Conservation (phyloP, 139 green algal species). For the Nannochloris sp. region DNA sequence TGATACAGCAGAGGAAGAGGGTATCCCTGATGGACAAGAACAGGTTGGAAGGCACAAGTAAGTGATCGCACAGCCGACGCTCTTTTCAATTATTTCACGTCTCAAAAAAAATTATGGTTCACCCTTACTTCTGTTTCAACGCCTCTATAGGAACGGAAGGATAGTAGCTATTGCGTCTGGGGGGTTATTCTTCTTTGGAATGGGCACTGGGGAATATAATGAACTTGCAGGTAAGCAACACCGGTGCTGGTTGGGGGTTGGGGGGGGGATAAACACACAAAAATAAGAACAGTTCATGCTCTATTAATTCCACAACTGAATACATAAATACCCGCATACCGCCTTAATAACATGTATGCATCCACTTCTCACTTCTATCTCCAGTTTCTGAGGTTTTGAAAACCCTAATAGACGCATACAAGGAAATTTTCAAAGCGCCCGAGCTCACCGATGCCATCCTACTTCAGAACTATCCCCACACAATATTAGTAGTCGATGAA, state of each 20-base stretch:
- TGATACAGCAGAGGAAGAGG: slow-evolving; percentile 22
- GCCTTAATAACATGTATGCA: no score
- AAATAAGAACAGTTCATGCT: no score
- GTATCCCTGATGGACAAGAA: slow-evolving; percentile 36
- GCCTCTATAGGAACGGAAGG: slow-evolving; percentile 26
- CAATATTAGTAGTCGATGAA: slow-evolving; percentile 19
- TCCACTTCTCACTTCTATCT: not conserved
- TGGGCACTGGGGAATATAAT: slow-evolving; percentile 67
- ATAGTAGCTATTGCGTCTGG: slow-evolving; percentile 42
- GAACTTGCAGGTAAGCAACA: slow-evolving; percentile 53
- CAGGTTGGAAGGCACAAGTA: slow-evolving; percentile 53
- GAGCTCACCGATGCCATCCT: slow-evolving; percentile 16
- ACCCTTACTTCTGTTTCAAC: slow-evolving; percentile 8
- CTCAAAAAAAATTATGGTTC: not conserved
- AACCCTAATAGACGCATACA: slow-evolving; percentile 38
- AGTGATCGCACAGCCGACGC: not conserved
- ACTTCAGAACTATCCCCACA: slow-evolving; percentile 16
- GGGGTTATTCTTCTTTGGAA: slow-evolving; percentile 58
- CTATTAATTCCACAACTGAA: no score
- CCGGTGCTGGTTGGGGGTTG: not conserved
- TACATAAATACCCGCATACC: no score
- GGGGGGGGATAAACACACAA: no score
- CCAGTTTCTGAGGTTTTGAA: slow-evolving; percentile 50
- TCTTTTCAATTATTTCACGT: not conserved
- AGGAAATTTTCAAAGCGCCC: slow-evolving; percentile 31